A percentile compares a stretch with the other conserved stretches of the same genome.
phyloP scores from a whole-genome alignment of 768 basidiomycete genomes.

The Mycena kentingensis region DNA sequence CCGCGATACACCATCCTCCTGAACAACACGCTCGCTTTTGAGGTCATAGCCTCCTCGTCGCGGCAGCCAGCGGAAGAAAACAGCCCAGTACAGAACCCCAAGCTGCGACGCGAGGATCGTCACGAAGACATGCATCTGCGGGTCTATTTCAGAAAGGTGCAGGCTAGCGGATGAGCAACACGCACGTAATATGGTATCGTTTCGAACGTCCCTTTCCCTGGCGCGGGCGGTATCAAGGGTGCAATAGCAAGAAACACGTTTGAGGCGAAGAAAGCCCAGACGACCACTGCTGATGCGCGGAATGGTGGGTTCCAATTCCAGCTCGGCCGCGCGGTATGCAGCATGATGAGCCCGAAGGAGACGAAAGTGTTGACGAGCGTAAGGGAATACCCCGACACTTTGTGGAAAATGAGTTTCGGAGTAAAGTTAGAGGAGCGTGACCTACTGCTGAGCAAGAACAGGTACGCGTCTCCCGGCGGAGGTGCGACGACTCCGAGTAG shows the following conservation, averaged over 20 bases:
- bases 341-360: constrained; percentile 18
- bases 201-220: constrained; percentile 49
- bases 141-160: background rate
- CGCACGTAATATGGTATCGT: constrained; percentile 60
- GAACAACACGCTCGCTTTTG: constrained; percentile 31
- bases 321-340: constrained; percentile 35
- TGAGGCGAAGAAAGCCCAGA: constrained; percentile 54
- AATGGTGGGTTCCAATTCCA: constrained; percentile 39
- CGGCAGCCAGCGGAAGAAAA: constrained; percentile 35
- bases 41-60: constrained; percentile 34
- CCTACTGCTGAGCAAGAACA: constrained; percentile 62
- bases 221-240: constrained; percentile 54
- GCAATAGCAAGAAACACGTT: constrained; percentile 61
- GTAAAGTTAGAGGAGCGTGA: background rate
- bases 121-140: constrained; percentile 39
- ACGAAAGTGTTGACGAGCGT: constrained; percentile 21
- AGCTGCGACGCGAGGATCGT: constrained; percentile 43
- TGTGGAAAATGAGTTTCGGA: background rate
- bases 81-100: constrained; percentile 39
- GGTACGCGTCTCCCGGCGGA: constrained; percentile 69
- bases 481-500: constrained; percentile 39
- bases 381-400: constrained; percentile 26
- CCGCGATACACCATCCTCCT: constrained; percentile 36
- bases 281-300: constrained; percentile 21
- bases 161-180: background rate